phyloP scores from a whole-genome alignment of 495 filamentous ascomycete species.

The Aspergillus hancockii region DNA sequence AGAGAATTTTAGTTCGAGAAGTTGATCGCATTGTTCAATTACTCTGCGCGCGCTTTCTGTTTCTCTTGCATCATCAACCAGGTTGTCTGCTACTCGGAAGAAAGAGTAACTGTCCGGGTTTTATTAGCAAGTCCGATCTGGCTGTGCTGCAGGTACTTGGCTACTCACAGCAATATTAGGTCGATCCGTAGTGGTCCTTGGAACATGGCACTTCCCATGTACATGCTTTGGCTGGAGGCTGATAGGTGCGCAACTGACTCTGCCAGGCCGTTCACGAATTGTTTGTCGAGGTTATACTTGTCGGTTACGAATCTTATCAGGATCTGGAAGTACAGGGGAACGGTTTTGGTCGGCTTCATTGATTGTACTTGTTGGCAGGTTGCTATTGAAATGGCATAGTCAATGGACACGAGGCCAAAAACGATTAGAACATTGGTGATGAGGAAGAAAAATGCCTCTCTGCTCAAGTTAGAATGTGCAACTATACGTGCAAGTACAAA shows the following conservation, averaged over 20 bases:
- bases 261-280: slow-evolving; percentile 47
- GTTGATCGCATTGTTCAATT: slow-evolving; percentile 50
- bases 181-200: slow-evolving; percentile 64
- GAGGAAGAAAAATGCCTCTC: slow-evolving; percentile 63
- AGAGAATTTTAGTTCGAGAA: slow-evolving; percentile 44
- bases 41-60: slow-evolving; percentile 42
- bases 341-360: slow-evolving; percentile 15
- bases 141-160: neutral
- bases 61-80: slow-evolving; percentile 59
- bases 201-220: slow-evolving; percentile 64
- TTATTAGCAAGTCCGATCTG: neutral
- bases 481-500: no score
- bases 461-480: slow-evolving; percentile 1
- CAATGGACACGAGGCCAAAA: slow-evolving; percentile 63
- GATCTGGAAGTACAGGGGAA: slow-evolving; percentile 52
- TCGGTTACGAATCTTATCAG: neutral
- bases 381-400: slow-evolving; percentile 60
- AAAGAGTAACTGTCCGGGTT: slow-evolving; percentile 58
- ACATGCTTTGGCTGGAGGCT: slow-evolving; percentile 67
- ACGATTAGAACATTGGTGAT: slow-evolving; percentile 64
- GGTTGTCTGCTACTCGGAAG: slow-evolving; percentile 68
- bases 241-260: slow-evolving; percentile 54
- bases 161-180: slow-evolving; percentile 56
- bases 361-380: slow-evolving; percentile 23
- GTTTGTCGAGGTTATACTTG: slow-evolving; percentile 18